Conservation (phyloP, 495 filamentous ascomycete species). For the Aspergillus affinis region DNA sequence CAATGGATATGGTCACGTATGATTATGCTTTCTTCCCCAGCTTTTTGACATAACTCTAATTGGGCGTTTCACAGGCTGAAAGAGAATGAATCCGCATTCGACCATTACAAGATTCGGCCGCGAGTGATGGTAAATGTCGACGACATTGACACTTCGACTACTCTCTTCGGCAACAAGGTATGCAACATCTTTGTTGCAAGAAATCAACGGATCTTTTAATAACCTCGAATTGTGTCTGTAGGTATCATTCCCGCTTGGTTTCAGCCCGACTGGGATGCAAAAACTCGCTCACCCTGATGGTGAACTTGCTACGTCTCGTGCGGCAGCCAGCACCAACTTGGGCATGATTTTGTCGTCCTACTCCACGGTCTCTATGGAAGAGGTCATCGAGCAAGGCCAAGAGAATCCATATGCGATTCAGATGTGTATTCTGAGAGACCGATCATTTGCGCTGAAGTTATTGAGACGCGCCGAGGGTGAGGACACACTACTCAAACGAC, state of each 20-base stretch:
- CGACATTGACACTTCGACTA: constrained; percentile 38
- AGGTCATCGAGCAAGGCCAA: constrained; percentile 36
- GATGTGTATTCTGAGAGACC: constrained; percentile 86
- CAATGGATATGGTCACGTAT: constrained; percentile 4
- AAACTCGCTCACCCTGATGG: constrained; percentile 78
- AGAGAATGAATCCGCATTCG: constrained; percentile 44
- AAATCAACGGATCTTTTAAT: background rate
- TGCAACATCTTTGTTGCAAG: constrained; percentile 27
- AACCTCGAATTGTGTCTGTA: background rate
- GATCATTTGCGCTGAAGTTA: constrained; percentile 75
- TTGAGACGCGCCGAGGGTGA: constrained; percentile 37
- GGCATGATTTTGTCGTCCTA: constrained; percentile 33
- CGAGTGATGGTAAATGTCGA: constrained; percentile 50
- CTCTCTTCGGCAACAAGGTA: constrained; percentile 35
- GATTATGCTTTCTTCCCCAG: background rate
- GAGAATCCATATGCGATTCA: constrained; percentile 53
- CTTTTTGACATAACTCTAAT: background rate
- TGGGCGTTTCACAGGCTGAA: constrained; percentile 17
- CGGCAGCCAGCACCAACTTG: constrained; percentile 69
- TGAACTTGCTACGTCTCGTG: constrained; percentile 71
- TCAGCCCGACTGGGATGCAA: constrained; percentile 81
- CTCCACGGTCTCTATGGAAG: constrained; percentile 44
- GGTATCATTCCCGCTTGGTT: constrained; percentile 72
- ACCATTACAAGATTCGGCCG: constrained; percentile 47
- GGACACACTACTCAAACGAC: background rate